Evolutionary conservation across 2,329 filamentous ascomycete genomes (phyloP), one percentile per base, ranked within the genome.

Genomic region (Venturia asperata): DNA sequence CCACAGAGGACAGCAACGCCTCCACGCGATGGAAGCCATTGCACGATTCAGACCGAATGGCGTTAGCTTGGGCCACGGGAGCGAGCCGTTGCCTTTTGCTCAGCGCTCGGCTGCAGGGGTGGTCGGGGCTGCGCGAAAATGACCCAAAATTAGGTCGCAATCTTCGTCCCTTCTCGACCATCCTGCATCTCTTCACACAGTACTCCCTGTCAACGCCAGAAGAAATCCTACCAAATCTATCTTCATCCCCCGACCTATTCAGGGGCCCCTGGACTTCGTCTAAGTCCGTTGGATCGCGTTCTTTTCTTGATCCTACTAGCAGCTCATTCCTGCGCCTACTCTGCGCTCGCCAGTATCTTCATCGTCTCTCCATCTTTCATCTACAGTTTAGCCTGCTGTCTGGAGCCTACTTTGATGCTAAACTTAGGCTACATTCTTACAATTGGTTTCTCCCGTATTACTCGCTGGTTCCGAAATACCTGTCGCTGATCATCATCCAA

Each of bases 401-500:
- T 37, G 24, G 52, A n/a, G 27, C 52, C 52, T n/a, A 37, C 52
- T 37, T 34, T 37, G 30, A 19, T 58, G 52, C 52, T 37, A 58
- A 37, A 37, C 52, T 11, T n/a, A 37, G 52, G 15, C 4, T 58
- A 2, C n/a, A 58, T 17, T 37, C 19, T 34, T 37, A 19, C 24
- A 37, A 30, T 37, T 4, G 49, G 49, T 34, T 56, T 17, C 27
- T 34, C 21, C 3, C 17, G n/a, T 34, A 15, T 37, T 58, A 19
- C 19, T 58, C 15, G 30, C 52, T 37, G 19, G 11, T 19, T 34
- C 30, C 52, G 27, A 56, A 56, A 27, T 7, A n/a, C 27, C 52
- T 58, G 30, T 58, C 52, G 52, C 52, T 58, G 52, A 58, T 58
- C 52, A 13, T 37, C 19, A 37, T n/a, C 60, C 37, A 43, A 61